These are phyloP conservation scores for Microdochium trichocladiopsis DNA, from an alignment of 2,329 filamentous ascomycete species.

Conservation along the genomic window DNA sequence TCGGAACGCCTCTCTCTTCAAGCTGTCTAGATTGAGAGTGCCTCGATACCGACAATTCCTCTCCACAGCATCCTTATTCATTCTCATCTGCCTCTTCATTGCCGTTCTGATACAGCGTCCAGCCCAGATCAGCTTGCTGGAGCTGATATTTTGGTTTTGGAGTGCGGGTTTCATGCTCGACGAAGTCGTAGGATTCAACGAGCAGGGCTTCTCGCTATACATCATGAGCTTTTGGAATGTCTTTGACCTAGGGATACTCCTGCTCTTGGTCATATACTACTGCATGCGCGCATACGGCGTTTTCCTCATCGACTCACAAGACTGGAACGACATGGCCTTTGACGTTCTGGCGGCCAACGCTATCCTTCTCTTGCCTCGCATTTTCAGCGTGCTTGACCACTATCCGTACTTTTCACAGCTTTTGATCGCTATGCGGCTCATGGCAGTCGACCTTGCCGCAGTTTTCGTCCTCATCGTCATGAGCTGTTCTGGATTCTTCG, in stretches of 20 bases:
- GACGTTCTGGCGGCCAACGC: conserved; percentile 91
- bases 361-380: conserved; percentile 79
- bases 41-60: conserved; percentile 88
- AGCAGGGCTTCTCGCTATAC: conserved; percentile 93
- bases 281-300: conserved; percentile 84
- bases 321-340: conserved; percentile 79
- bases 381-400: conserved; percentile 90
- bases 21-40: conserved; percentile 82
- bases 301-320: conserved; percentile 67
- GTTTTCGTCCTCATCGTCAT: conserved; percentile 80
- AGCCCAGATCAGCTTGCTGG: conserved; percentile 72
- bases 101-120: conserved; percentile 73
- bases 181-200: conserved; percentile 91
- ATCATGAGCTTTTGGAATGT: conserved; percentile 98
- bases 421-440: conserved; percentile 86
- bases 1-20: conserved; percentile 81
- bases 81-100: conserved; percentile 78
- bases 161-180: conserved; percentile 95
- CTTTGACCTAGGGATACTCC: conserved; percentile 83
- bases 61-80: conserved; percentile 78
- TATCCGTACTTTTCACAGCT: conserved; percentile 95
- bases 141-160: conserved; percentile 96
- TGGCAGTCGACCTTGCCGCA: conserved; percentile 84
- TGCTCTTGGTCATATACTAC: conserved; percentile 84
- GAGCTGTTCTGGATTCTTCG: conserved; percentile 88